Evolutionary conservation across 306 rosid species (phyloP), one percentile per base, ranked within the genome.

Genomic region (Luffa aegyptiaca): DNA sequence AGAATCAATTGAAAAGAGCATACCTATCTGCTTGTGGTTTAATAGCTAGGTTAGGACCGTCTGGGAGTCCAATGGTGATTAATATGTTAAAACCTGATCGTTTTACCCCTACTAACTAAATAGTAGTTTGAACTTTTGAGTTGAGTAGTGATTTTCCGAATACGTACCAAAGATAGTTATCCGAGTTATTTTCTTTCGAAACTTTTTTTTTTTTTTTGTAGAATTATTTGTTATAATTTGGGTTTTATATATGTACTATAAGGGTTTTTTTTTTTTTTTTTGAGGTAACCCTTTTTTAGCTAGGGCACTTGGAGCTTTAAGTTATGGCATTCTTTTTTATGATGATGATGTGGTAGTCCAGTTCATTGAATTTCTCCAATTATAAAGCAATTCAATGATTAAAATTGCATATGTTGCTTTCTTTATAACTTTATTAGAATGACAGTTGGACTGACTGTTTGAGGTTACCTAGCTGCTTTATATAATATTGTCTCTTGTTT

Each of bases 401-500:
- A 33, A 72, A 72, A 72, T 46, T 48, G 42, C 20, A 72, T 72
- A 71, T 20, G 56, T 70, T 48, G 59, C 77, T 48, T 72, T 46
- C 58, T 48, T 72, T 12, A 46, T 5, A 72, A 72, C 77, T 48
- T 72, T 72, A 21, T 72, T 45, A 72, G 8, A 72, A 72, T 72
- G 58, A 72, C 59, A 72, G 58, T 72, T 72, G 59, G 77, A 72
- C 57, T 46, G 58, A 48, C 58, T 33, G 41, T 72, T 72, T 72
- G 58, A 72, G 58, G 39, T 14, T 72, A 12, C 42, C 41, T 26
- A n/a, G n/a, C 18, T 5, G 0, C 59, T 48, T 72, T 72, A 48
- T 72, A 26, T 72, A 26, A 72, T 72, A 72, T 72, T 72, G 77
- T 72, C 77, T 72, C 58, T 72, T 72, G 18, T 72, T 72, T 72